phyloP scores from a whole-genome alignment of 1,284 basidiomycete genomes.

The Apiotrichum mycotoxinovorans region DNA sequence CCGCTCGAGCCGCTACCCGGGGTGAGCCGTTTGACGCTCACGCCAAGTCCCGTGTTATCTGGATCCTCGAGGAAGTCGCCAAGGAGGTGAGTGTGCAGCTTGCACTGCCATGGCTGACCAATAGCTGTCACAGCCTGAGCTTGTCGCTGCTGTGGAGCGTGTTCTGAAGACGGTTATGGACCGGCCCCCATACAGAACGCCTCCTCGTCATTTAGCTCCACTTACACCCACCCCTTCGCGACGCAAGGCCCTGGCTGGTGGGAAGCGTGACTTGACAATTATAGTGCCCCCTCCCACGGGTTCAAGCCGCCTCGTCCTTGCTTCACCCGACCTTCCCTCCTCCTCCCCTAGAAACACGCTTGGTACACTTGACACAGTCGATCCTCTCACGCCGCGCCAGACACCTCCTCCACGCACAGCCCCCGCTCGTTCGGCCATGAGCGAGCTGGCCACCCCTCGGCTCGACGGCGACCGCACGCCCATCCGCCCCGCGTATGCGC shows the following conservation, averaged over 20 bases:
- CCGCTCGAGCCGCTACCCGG: neutral
- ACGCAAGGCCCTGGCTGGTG: neutral
- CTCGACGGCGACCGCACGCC: neutral
- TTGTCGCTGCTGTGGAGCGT: conserved; percentile 9
- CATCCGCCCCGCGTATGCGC: neutral
- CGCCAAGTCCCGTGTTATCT: conserved; percentile 10
- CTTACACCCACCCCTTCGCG: neutral
- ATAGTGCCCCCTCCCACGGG: neutral
- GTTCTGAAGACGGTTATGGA: neutral
- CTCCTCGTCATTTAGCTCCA: neutral
- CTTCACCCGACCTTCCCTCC: no score
- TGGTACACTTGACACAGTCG: no score
- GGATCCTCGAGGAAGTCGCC: conserved; percentile 17
- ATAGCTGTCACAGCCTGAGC: conserved; percentile 7
- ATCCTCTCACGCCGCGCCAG: neutral
- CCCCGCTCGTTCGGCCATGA: neutral
- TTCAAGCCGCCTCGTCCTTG: no score
- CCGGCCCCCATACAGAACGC: neutral
- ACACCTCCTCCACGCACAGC: neutral
- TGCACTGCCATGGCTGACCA: neutral
- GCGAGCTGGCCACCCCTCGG: neutral
- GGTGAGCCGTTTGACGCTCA: conserved; percentile 11
- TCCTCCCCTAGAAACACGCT: no score
- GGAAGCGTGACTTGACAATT: neutral
- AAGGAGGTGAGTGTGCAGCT: conserved; percentile 7